Evolutionary conservation across 164 flowering plant species (phyloP), one percentile per base, ranked within the genome.

Genomic region (Tetracentron sinense): DNA sequence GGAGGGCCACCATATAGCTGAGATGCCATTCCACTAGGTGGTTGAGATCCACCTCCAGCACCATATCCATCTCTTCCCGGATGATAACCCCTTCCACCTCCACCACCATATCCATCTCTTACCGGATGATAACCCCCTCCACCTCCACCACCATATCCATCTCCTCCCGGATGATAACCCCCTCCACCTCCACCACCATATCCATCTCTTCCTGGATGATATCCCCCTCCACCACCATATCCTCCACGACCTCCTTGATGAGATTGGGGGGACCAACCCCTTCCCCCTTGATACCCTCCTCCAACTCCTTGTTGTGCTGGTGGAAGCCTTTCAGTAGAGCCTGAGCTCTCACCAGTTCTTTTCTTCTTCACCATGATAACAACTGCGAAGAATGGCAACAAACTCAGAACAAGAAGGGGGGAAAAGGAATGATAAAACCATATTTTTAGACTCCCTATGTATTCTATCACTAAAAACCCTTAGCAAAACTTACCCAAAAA

Each of bases 311-410:
- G 25, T 26, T 66, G 69, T 12, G 48, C 52, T 8, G 65, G 25
- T 7, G 73, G 62, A 21, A 62, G 46, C 16, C 69, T 56, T n/a
- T 65, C 69, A 12, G 62, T 23, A 30, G 86, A 25, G 47, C 74
- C 82, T 15, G 92, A 85, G 64, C 88, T 75, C 67, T 83, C 89
- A 27, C 84, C 85, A 56, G 80, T 81, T 72, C 87, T 85, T 72
- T 61, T 85, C 85, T 88, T 89, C 72, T 86, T 75, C 56, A 62
- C 84, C 96, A 92, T 92, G 65, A 49, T 70, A 52, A 54, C 25
- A 62, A 21, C 60, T 62, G 55, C 23, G 6, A 44, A 33, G 14
- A 21, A 25, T 16, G 29, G 29, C 42, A 47, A 27, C 15, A 51
- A 31, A 50, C 6, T 22, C 42, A 20, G 42, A 49, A 49, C 10